Percentiles rank a stretch among this genome's conserved stretches.
phyloP scores from a whole-genome alignment of 306 rosid species.

The Cucurbita maxima region DNA sequence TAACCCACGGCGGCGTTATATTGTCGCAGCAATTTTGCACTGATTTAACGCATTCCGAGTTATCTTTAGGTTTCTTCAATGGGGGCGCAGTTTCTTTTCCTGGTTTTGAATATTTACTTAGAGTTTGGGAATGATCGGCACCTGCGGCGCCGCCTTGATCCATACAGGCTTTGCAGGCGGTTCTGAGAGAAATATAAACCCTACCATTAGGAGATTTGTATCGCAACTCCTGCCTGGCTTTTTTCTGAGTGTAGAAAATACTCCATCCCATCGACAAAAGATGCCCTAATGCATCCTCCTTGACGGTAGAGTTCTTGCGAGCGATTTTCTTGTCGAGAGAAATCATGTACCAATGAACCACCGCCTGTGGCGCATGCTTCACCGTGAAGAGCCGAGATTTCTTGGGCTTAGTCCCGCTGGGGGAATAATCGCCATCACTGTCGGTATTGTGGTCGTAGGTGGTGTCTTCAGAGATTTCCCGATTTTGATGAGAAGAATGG shows the following conservation, averaged over 20 bases:
- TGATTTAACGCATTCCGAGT: background rate
- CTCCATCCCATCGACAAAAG: constrained; percentile 40
- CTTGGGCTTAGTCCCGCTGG: fast-evolving
- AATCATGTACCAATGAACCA: constrained; percentile 20
- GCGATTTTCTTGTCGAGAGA: background rate
- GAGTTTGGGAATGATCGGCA: background rate
- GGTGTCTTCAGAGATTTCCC: background rate
- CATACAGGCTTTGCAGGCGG: constrained; percentile 33
- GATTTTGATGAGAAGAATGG: background rate
- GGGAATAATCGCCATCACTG: background rate
- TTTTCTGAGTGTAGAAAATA: constrained; percentile 19
- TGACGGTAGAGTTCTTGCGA: background rate
- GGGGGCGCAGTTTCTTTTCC: background rate
- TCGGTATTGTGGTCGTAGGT: background rate
- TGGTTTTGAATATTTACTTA: background rate
- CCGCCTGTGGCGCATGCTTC: constrained; percentile 29
- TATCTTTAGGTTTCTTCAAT: background rate
- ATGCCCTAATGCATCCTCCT: constrained; percentile 33
- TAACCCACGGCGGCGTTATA: background rate
- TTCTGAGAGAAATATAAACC: constrained; percentile 25
- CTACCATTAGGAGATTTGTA: constrained; percentile 37
- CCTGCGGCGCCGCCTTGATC: constrained; percentile 1
- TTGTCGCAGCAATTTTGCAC: background rate
- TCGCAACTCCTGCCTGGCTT: constrained; percentile 28
- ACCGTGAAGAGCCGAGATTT: background rate